phyloP scores from a whole-genome alignment of 805 yeast species.

The Yamadazyma tumulicola region DNA sequence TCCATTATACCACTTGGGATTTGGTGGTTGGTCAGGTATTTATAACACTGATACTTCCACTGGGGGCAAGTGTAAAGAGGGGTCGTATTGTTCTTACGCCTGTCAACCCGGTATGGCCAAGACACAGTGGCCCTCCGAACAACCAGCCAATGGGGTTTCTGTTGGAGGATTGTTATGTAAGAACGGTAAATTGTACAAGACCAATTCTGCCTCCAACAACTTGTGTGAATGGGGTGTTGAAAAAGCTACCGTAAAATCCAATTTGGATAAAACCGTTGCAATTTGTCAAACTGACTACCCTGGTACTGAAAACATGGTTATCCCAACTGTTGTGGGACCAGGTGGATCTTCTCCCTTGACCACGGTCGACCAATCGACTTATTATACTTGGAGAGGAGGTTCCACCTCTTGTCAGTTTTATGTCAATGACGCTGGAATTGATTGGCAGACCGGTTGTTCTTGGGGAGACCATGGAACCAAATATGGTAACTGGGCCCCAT shows the following conservation, averaged over 20 bases:
- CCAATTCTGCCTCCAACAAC: constrained; percentile 48
- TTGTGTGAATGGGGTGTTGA: constrained; percentile 66
- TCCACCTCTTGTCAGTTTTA: constrained; percentile 70
- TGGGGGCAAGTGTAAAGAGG: constrained; percentile 51
- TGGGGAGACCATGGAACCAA: constrained; percentile 62
- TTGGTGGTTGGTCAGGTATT: constrained; percentile 44
- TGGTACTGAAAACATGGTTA: constrained; percentile 77
- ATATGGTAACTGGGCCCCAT: constrained; percentile 79
- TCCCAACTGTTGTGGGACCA: constrained; percentile 62
- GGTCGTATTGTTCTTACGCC: constrained; percentile 72
- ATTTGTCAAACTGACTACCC: constrained; percentile 79
- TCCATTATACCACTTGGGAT: constrained; percentile 38
- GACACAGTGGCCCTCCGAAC: constrained; percentile 72
- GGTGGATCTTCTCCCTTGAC: constrained; percentile 51
- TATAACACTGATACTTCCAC: constrained; percentile 46
- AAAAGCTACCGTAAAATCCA: constrained; percentile 51
- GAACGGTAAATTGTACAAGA: constrained; percentile 58
- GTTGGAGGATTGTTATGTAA: constrained; percentile 70
- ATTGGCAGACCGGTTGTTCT: constrained; percentile 63
- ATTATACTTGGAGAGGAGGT: constrained; percentile 62
- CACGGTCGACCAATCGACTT: constrained; percentile 56
- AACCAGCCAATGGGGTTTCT: constrained; percentile 66
- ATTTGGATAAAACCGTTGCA: constrained; percentile 52
- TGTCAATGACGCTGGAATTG: constrained; percentile 73
- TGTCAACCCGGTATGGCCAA: constrained; percentile 79